Evolutionary conservation across 169 alveolate genomes (phyloP).

Genomic region (Cryptosporidium andersoni): DNA sequence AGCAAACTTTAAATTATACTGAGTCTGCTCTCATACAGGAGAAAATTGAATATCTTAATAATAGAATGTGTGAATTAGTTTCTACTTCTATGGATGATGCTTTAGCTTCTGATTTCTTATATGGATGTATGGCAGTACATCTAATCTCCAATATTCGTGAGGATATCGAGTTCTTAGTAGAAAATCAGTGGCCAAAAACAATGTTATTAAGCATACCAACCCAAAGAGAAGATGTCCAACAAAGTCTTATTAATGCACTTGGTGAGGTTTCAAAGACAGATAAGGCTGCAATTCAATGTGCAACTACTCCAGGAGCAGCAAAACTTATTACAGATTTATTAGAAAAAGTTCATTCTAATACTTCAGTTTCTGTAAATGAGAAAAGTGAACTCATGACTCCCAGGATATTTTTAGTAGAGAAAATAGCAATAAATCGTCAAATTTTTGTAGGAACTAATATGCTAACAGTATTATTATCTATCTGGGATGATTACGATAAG

Average conservation of each 20-base stretch:
- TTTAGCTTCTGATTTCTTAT: slow-evolving; percentile 18
- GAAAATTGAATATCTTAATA: slow-evolving; percentile 39
- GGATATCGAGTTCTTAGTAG: slow-evolving; percentile 44
- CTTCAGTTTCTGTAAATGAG: not conserved
- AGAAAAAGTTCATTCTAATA: slow-evolving; percentile 14
- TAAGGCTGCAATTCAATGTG: slow-evolving; percentile 65
- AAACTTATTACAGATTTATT: slow-evolving; percentile 31
- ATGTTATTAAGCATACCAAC: slow-evolving; percentile 15
- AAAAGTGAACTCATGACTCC: slow-evolving; percentile 14
- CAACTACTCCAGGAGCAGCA: slow-evolving; percentile 58
- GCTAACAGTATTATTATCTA: slow-evolving; percentile 76
- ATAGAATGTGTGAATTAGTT: slow-evolving; percentile 41
- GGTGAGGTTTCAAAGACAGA: slow-evolving; percentile 41
- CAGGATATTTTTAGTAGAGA: slow-evolving; percentile 77
- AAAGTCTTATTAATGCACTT: slow-evolving; percentile 6
- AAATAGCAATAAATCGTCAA: slow-evolving; percentile 82
- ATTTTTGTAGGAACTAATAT: slow-evolving; percentile 80
- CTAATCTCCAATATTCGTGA: slow-evolving; percentile 23
- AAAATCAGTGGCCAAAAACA: slow-evolving; percentile 40
- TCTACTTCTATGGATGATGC: slow-evolving; percentile 31
- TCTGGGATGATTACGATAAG: slow-evolving; percentile 84
- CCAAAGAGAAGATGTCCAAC: slow-evolving; percentile 17
- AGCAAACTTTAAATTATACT: slow-evolving; percentile 16
- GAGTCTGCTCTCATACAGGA: slow-evolving; percentile 39
- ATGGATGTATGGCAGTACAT: slow-evolving; percentile 68